Conservation (phyloP, 192 early-diverging fungal genomes). For the Backusella morwellensis region DNA sequence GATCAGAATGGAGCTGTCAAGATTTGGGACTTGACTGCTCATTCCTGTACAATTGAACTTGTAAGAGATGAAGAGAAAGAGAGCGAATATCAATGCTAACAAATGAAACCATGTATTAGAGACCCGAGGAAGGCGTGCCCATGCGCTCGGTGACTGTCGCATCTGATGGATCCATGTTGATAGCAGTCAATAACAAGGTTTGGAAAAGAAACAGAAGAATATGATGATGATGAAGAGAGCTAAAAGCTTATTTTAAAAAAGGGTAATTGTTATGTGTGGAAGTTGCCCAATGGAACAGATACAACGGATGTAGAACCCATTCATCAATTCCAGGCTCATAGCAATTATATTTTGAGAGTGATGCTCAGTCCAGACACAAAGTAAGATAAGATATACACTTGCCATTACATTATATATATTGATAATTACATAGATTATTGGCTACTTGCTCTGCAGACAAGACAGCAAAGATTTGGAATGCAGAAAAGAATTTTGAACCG, state of each 20-base stretch:
- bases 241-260: neutral
- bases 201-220: neutral
- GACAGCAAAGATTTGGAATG: conserved; percentile 83
- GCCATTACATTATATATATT: neutral
- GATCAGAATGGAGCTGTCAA: conserved; percentile 76
- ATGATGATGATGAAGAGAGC: neutral
- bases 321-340: conserved; percentile 72
- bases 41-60: conserved; percentile 62
- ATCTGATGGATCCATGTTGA: conserved; percentile 74
- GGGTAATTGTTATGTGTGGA: conserved; percentile 63
- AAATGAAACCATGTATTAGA: conserved; percentile 19
- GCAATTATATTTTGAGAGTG: conserved; percentile 81
- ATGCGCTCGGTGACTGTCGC: conserved; percentile 81
- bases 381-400: conserved; percentile 35
- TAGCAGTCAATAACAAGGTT: conserved; percentile 88
- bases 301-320: conserved; percentile 64
- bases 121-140: conserved; percentile 77
- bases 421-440: conserved; percentile 45
- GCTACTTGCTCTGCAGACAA: conserved; percentile 88
- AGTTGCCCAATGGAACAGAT: conserved; percentile 64
- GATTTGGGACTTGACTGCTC: conserved; percentile 67
- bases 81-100: neutral
- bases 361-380: conserved; percentile 81
- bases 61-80: conserved; percentile 22
- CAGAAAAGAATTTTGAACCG: conserved; percentile 60